These are phyloP conservation scores for Paecilomyces dactylethromorphus DNA, from an alignment of 2,329 filamentous ascomycete species.

Conservation along the genomic window DNA sequence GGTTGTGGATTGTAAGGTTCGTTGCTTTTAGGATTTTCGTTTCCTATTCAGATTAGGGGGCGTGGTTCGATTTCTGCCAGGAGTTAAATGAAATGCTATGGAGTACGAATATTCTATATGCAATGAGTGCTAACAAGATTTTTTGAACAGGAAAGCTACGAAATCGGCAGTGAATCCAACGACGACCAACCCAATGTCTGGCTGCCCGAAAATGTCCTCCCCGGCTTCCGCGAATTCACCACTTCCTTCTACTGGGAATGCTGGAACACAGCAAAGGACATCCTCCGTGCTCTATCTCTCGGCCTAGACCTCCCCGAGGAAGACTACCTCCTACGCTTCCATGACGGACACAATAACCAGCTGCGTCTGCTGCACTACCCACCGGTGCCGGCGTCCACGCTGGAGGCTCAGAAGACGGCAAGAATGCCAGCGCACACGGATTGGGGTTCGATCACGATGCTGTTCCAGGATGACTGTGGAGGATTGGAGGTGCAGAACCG, in stretches of 20 bases:
- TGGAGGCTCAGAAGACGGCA: conserved; percentile 36
- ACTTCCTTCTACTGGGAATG: conserved; percentile 35
- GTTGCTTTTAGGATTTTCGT: neutral
- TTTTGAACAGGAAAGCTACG: conserved; percentile 33
- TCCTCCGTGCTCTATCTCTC: conserved; percentile 39
- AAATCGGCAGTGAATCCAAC: conserved; percentile 41
- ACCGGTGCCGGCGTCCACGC: conserved; percentile 34
- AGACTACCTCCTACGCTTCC: conserved; percentile 36
- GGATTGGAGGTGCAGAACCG: conserved; percentile 36
- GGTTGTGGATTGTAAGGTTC: conserved; percentile 42
- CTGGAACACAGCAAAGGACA: conserved; percentile 30
- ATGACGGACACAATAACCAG: conserved; percentile 51
- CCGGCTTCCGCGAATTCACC: conserved; percentile 36
- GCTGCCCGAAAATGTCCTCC: conserved; percentile 40
- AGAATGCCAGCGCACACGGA: conserved; percentile 48
- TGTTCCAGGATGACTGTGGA: conserved; percentile 45
- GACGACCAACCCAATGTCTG: conserved; percentile 41
- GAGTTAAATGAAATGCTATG: neutral
- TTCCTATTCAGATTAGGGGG: neutral
- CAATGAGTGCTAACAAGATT: neutral
- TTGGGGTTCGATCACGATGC: conserved; percentile 44
- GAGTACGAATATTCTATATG: neutral
- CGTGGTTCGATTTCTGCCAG: neutral
- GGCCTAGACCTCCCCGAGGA: conserved; percentile 40
- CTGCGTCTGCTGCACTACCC: conserved; percentile 56